Base-by-base conservation (phyloP, 2,329 filamentous ascomycete genomes). In the Nakataea oryzae region DNA sequence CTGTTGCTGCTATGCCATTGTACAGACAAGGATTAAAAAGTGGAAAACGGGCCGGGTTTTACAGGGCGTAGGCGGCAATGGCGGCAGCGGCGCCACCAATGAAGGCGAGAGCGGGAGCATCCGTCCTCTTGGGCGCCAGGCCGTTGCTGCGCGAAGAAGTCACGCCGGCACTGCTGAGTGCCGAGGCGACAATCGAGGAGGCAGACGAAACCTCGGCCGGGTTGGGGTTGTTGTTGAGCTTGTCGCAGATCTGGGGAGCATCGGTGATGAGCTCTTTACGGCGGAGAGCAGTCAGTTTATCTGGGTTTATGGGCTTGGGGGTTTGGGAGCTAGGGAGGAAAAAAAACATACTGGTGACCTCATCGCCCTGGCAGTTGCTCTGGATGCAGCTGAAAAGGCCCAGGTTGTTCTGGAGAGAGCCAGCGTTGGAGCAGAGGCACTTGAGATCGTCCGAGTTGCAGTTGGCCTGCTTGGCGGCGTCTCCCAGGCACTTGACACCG, bases 131-230 rank as follows among this genome's bases (percentile, higher is more conserved):
- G 11, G 58, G 34, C 12, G 58, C 58, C 4, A 50, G 32, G 7
- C 24, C 34, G 12, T 24, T 21, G 24, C 58, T 50, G 32, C 58
- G 24, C 2, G 9, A 24, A 8, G 24, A 28, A 34, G 32, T 27
- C 32, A 8, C 32, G 32, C 58, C 24, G 30, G 14, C 24, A 12
- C 24, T 54, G 24, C 24, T 17, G 3, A 60, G 30, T 1, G 58
- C 58, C 41, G 58, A 54, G 3, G 41, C 41, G 3, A 60, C 58
- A 13, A 60, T 28, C 34, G 21, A 50, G 17, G 58, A 60, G 5
- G 58, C 58, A 21, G 58, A 60, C n/a, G 58, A 30, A n/a, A 60
- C 41, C 58, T 60, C n/a, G n/a, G 58, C 41, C 58, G 58, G 24
- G 58, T 41, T 28, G 28, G 58, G 58, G 58, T 60, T 60, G 41